Evolutionary conservation across 1,284 basidiomycete genomes (phyloP).

Genomic region (Papiliotrema flavescens): DNA sequence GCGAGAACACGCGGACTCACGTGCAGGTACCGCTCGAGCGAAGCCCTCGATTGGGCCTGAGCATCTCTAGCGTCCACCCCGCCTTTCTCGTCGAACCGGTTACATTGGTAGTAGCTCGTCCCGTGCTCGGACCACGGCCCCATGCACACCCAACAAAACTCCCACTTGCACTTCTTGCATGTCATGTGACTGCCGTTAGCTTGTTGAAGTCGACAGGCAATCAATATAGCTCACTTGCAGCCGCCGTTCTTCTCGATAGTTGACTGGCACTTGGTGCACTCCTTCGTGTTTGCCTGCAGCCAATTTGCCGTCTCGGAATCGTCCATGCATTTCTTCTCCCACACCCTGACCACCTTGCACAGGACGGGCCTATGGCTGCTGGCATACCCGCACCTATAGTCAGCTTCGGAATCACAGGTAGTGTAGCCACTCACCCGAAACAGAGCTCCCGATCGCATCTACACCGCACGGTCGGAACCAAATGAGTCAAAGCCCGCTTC

Average conservation of each 20-base stretch:
- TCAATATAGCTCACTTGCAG: conserved; percentile 73
- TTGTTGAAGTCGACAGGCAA: neutral
- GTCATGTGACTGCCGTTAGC: conserved; percentile 78
- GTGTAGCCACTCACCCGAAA: conserved; percentile 59
- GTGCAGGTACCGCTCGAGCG: conserved; percentile 92
- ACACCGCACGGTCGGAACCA: conserved; percentile 88
- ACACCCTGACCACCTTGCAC: conserved; percentile 82
- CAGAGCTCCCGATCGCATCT: conserved; percentile 72
- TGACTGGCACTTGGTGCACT: conserved; percentile 89
- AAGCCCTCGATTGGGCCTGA: conserved; percentile 81
- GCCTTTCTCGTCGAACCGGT: conserved; percentile 91
- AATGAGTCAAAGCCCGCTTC: conserved; percentile 66
- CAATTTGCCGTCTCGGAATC: conserved; percentile 98
- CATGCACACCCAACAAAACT: conserved; percentile 64
- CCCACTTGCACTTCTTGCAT: conserved; percentile 97
- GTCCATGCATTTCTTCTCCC: conserved; percentile 96
- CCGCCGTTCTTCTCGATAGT: conserved; percentile 99
- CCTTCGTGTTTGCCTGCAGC: conserved; percentile 99
- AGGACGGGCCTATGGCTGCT: conserved; percentile 87
- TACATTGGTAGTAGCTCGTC: conserved; percentile 96
- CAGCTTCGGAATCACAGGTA: neutral
- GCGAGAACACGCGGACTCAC: conserved; percentile 54
- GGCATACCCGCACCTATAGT: conserved; percentile 62
- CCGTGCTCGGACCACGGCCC: conserved; percentile 98
- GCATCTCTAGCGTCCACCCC: conserved; percentile 84